phyloP scores from a whole-genome alignment of 768 basidiomycete genomes.

The Calocybe cyanea region DNA sequence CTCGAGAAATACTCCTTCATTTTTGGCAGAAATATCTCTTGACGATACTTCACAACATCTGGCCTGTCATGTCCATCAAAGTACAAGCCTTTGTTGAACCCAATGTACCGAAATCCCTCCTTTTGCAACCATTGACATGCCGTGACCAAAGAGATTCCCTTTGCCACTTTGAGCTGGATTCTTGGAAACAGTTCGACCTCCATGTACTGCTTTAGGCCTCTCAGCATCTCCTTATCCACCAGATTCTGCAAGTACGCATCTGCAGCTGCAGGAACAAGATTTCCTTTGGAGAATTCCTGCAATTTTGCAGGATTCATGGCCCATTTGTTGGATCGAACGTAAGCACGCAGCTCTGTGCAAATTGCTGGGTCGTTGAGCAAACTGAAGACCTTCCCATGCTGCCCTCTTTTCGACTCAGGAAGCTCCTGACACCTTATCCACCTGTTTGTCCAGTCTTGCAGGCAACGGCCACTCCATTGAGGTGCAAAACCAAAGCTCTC shows the following conservation, averaged over 20 bases:
- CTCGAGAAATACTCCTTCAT: conserved; percentile 18
- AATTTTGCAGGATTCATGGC: no score
- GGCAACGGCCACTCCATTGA: no score
- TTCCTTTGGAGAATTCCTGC: no score
- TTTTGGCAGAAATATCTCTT: conserved; percentile 27
- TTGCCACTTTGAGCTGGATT: conserved; percentile 21
- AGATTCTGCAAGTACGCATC: no score
- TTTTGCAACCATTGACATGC: conserved; percentile 25
- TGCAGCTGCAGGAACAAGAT: no score
- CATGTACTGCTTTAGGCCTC: conserved; percentile 26
- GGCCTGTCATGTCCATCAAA: conserved; percentile 33
- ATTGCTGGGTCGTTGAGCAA: no score
- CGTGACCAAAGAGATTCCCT: conserved; percentile 28
- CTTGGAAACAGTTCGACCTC: conserved; percentile 29
- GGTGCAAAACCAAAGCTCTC: no score
- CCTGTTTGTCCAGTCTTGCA: no score
- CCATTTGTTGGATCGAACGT: neutral
- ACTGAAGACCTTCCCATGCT: no score
- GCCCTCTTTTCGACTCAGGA: no score
- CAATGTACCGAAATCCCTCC: conserved; percentile 24
- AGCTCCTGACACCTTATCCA: no score
- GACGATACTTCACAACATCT: conserved; percentile 31
- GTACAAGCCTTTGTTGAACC: conserved; percentile 29
- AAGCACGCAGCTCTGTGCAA: no score
- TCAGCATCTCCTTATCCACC: conserved; percentile 25